Evolutionary conservation across 345 rosid species (phyloP), one percentile per base, ranked within the genome.

Genomic region (Salix udensis): DNA sequence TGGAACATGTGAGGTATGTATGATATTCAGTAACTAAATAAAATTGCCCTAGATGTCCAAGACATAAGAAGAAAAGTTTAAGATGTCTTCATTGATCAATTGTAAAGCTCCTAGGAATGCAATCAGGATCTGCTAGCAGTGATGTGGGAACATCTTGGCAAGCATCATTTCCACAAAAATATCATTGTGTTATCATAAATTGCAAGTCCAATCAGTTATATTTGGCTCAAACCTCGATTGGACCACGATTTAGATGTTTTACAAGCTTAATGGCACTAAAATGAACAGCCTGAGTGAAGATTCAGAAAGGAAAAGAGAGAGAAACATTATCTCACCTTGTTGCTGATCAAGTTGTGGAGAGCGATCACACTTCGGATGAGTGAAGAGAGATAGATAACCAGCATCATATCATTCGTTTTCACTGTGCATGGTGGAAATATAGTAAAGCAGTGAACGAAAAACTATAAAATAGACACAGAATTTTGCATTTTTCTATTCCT

Each of bases 331-430:
- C 78, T 70, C 46, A 93, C 98, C 96, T 95, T 95, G 86, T 95
- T 90, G 83, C 88, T 93, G 85, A 95, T 95, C 94, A 91, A 87
- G 87, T 91, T 93, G 83, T 95, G 98, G 52, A 95, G 93, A 0
- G 98, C 98, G 53, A 95, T 89, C 44, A 91, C 94, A 75, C 96
- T 91, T 70, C 96, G 85, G 70, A 89, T 88, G 74, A 92, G 92
- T 58, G 97, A 92, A 28, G 96, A 89, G 65, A 92, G 87, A 79
- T 91, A 91, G 55, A 88, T 91, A 30, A 92, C 97, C 78, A 91
- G 81, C 97, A 92, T 92, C 97, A 89, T 91, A 84, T 89, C 97
- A 79, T 92, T 91, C 52, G 96, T 92, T 89, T 92, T 92, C 84
- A 91, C 96, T 91, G 91, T 86, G 79, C 40, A 76, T 37, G 11